Base-by-base conservation (phyloP, 306 rosid genomes). In the Castanea crenata region DNA sequence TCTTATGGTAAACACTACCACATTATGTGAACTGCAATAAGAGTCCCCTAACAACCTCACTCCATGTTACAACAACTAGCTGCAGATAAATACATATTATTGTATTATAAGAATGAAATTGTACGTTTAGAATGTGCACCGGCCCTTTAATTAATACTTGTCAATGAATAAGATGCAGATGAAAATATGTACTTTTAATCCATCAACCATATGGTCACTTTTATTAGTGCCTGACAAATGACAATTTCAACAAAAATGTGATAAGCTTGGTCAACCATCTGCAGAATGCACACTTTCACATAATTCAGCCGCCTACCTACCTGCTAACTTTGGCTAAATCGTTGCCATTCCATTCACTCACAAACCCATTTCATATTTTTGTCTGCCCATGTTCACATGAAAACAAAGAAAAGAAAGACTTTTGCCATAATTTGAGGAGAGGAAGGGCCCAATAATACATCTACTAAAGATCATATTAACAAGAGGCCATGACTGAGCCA, bases 331-430 rank as follows among this genome's bases (percentile, higher is more conserved):
- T 21, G 13, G 76, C 55, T 27, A 21, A 44, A 79, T 71, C 49
- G 31, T 14, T 61, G 76, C 61, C 52, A 59, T n/a, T 51, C 69
- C 44, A 64, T 55, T 55, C 59, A 73, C 78, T 52, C 58, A 35
- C 27, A 34, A 55, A 32, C 73, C 75, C 63, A 55, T 58, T 73
- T 52, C 46, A 19, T 62, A 54, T 13, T 49, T 77, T 58, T 84
- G 89, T 84, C 89, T 83, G 82, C 92, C 92, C 89, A 83, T 41
- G 44, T 57, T 75, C 70, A 19, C 73, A 75, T 63, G 41, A 61
- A 67, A 77, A 76, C 81, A 82, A 72, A 87, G 76, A 76, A 35
- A 23, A 8, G 56, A 80, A 80, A 69, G 63, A 62, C 73, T 75
- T 75, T 69, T 72, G 82, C 88, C 91, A 51, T 84, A 49, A 55